phyloP scores from a whole-genome alignment of 768 basidiomycete species.

The Mrakia gelida region DNA sequence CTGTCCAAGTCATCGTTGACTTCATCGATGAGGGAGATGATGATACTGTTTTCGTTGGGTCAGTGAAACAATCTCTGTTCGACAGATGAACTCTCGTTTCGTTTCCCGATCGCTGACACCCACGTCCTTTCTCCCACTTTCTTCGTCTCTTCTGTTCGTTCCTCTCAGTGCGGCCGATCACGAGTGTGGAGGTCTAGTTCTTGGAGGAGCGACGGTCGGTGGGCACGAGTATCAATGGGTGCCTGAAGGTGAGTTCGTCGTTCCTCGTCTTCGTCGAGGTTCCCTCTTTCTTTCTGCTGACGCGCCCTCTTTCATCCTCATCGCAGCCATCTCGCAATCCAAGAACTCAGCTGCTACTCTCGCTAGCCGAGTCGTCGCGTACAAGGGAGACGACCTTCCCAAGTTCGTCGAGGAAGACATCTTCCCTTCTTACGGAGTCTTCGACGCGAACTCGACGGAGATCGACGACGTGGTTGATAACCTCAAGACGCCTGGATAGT shows the following conservation, averaged over 20 bases:
- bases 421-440: slow-evolving; percentile 17
- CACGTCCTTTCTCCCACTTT: too few species aligned
- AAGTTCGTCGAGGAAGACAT: slow-evolving; percentile 11
- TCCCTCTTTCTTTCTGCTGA: neutral
- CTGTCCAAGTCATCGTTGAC: too few species aligned
- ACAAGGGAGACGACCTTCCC: slow-evolving; percentile 19
- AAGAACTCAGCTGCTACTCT: slow-evolving; percentile 12
- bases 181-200: slow-evolving; percentile 12
- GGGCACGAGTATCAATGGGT: slow-evolving; percentile 15
- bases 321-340: neutral
- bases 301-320: neutral
- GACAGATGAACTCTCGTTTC: too few species aligned
- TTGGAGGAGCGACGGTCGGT: neutral
- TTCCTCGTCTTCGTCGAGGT: neutral
- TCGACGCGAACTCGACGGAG: slow-evolving; percentile 24
- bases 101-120: neutral
- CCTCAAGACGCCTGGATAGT: neutral
- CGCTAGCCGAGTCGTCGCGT: neutral
- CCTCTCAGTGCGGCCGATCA: slow-evolving; percentile 1
- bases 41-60: slow-evolving; percentile 15
- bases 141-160: too few species aligned
- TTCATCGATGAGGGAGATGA: neutral
- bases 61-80: too few species aligned
- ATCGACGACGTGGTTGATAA: neutral
- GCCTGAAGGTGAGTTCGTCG: neutral